Base-by-base conservation (phyloP, 176 grass and related monocot genomes). In the Aegilops bicornis region DNA sequence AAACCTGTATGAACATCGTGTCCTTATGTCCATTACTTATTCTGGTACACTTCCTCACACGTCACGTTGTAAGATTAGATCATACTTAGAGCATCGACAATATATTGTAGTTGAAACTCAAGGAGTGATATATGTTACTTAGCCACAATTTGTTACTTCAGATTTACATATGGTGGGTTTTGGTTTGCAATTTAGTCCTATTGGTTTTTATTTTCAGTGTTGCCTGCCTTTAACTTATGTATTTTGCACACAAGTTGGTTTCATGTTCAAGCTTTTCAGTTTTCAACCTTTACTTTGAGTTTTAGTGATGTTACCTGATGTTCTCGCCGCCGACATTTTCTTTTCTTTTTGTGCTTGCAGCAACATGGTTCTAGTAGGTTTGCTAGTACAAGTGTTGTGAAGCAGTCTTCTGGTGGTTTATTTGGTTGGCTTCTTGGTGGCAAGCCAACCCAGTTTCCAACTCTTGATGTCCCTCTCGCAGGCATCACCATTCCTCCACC, bases 381-480 rank as follows among this genome's bases (percentile, higher is more conserved):
- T 90, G 90, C 93, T 48, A 95, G 88, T 64, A 92, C 90, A 40
- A 92, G 78, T 90, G 90, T 88, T 77, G 90, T 79, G 36, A 90
- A 85, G 64, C 83, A 89, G 52, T 88, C 85, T 75, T 92, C 90
- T 77, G 85, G 87, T 61, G 88, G 87, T 58, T 73, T 92, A 24
- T 88, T 94, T 42, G 77, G 85, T 83, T 92, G 88, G 90, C 78
- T 92, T 88, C 88, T 91, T 65, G 93, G 90, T 6, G 82, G 83
- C 13, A 87, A 80, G 14, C 89, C 87, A 69, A 84, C 67, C 59
- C 52, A 92, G 33, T 88, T 90, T 76, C 87, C 88, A 66, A 79
- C 85, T 39, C 82, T 94, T 27, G 79, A 92, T 88, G 83, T 90
- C 43, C 87, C 93, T 3, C 90, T 94, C 63, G 79, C 82, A 73